A percentile compares a stretch with the other conserved stretches of the same genome.
Evolutionary conservation across 495 filamentous ascomycete genomes (phyloP).

Genomic region (Neurospora pannonica): DNA sequence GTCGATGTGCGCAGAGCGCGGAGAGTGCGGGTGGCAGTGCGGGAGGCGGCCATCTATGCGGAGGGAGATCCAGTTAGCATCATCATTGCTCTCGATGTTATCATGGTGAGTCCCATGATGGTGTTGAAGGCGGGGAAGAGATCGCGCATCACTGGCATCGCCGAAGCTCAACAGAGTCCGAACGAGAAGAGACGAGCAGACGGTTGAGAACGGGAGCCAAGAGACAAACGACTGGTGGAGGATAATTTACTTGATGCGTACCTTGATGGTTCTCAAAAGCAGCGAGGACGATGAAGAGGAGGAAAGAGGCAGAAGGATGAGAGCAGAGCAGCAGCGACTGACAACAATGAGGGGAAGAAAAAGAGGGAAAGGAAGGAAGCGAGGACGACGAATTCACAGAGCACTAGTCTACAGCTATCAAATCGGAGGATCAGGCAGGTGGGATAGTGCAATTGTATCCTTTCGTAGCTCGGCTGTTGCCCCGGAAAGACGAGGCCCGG

Average conservation of each 20-base stretch:
- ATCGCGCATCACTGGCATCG: background rate
- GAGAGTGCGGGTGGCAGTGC: constrained; percentile 36
- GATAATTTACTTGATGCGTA: background rate
- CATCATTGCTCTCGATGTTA: background rate
- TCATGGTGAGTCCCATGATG: background rate
- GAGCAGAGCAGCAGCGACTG: constrained; percentile 3
- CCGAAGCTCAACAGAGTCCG: background rate
- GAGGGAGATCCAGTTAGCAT: background rate
- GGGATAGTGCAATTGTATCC: background rate
- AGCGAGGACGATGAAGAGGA: constrained; percentile 6
- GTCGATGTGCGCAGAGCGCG: constrained; percentile 50
- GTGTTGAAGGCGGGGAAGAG: constrained; percentile 26
- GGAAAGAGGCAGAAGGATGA: constrained; percentile 12
- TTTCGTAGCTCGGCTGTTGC: background rate
- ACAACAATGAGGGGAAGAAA: background rate
- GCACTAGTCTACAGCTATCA: background rate
- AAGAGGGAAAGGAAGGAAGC: constrained; percentile 1
- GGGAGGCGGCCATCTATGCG: constrained; percentile 30
- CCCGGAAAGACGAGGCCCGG: background rate
- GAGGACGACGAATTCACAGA: background rate
- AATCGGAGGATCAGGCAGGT: background rate
- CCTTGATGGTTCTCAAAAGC: constrained; percentile 3
- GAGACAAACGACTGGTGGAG: constrained; percentile 4
- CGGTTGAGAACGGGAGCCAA: constrained; percentile 10
- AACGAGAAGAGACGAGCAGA: background rate